Evolutionary conservation across 768 basidiomycete genomes (phyloP), one percentile per base, ranked within the genome.

Genomic region (Mycena belliarum): DNA sequence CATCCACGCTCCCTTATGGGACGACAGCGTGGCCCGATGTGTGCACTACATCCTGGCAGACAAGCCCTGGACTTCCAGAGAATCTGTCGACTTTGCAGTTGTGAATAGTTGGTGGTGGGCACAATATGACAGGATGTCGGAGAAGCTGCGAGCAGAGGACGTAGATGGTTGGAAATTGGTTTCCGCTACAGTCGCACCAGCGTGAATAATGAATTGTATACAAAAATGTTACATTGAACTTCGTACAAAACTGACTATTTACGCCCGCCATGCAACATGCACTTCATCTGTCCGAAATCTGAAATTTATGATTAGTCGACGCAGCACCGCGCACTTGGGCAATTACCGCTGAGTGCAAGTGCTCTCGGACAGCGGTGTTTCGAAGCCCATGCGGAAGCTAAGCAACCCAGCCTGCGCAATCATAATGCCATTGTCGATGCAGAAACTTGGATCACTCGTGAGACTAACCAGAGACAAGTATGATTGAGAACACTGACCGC

Each of bases 371-470:
- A 98, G 68, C 2, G 88, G 81, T 0, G 95, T 98, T 45, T 75
- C 73, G 59, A 86, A 81, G 24, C 96, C 97, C 94, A 95, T 98
- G 3, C 97, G 82, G 70, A 85, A 94, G 60, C 88, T 86, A 35
- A 99, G 79, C 26, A 99, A 80, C 6, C 97, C 97, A 7, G 97
- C 97, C 68, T 99, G 97, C 3, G 97, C 96, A 52, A 99, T 98
- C 97, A 99, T 99, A 65, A 98, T 96, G 1, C 97, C 97, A 65
- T 99, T 99, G 71, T 99, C 97, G 59, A 99, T 98, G 73, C 97
- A 98, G 73, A 96, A 98, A 52, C 95, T 96, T 65, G 25, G 20
- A 4, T 49, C n/a, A 16, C 15, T 35, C 29, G 21, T 64, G 9
- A 49, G 57, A 26, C 32, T 5, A n/a, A 26, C 3, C 25, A 41